These are phyloP conservation scores for Catenaria anguillulae DNA, from an alignment of 371 early-diverging fungal species.

Conservation along the genomic window DNA sequence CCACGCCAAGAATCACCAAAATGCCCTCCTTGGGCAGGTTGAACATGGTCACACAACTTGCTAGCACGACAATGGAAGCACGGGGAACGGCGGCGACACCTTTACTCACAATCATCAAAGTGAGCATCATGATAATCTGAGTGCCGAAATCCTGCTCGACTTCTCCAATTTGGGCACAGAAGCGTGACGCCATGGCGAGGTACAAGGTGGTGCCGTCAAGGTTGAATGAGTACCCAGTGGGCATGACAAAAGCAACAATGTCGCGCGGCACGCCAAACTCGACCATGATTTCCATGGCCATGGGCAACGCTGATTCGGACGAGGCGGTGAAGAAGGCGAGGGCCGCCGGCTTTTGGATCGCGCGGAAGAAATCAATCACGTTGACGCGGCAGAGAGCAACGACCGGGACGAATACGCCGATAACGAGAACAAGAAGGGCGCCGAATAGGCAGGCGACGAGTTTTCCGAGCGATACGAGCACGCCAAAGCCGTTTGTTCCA, in stretches of 20 bases:
- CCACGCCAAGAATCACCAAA: conserved; percentile 49
- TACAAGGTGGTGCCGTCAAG: conserved; percentile 68
- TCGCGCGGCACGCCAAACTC: conserved; percentile 54
- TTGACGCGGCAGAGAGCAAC: conserved; percentile 40
- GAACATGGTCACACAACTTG: conserved; percentile 34
- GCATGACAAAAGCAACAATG: conserved; percentile 57
- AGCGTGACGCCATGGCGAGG: conserved; percentile 40
- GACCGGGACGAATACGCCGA: conserved; percentile 50
- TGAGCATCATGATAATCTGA: conserved; percentile 54
- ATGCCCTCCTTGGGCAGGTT: conserved; percentile 42
- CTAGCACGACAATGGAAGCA: conserved; percentile 49
- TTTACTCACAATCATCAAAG: conserved; percentile 53
- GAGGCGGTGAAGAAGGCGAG: conserved; percentile 77
- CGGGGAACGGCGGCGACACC: conserved; percentile 71
- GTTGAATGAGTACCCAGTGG: conserved; percentile 69
- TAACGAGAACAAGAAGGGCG: conserved; percentile 37
- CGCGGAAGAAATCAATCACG: conserved; percentile 32
- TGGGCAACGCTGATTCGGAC: conserved; percentile 61
- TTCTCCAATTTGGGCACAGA: conserved; percentile 50
- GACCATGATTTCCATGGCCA: conserved; percentile 56
- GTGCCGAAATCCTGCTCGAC: conserved; percentile 36
- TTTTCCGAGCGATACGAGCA: conserved; percentile 46
- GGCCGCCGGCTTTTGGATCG: conserved; percentile 46
- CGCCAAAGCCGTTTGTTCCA: conserved; percentile 45
- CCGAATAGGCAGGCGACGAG: conserved; percentile 52